Evolutionary conservation across 2,329 filamentous ascomycete species (phyloP).

Genomic region (Didymella lethalis): DNA sequence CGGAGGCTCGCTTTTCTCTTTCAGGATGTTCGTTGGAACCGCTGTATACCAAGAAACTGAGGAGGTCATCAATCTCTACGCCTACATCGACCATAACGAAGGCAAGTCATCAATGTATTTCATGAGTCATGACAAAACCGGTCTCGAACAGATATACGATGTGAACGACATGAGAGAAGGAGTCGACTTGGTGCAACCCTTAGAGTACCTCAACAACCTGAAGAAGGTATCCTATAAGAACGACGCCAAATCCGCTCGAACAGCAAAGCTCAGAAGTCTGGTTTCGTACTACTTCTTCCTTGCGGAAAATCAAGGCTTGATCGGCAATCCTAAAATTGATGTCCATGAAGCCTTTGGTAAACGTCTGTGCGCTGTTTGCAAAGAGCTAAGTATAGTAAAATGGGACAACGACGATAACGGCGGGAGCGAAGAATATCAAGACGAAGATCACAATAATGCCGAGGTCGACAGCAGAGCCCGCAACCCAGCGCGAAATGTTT

Average conservation of each 20-base stretch:
- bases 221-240: background rate
- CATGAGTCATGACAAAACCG: background rate
- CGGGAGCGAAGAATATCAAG: background rate
- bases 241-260: background rate
- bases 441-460: background rate
- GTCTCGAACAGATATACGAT: background rate
- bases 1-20: conserved; percentile 7
- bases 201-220: conserved; percentile 11
- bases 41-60: background rate
- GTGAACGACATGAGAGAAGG: background rate
- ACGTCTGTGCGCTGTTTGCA: conserved; percentile 8
- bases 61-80: background rate
- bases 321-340: background rate
- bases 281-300: conserved; percentile 25
- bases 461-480: background rate
- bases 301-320: conserved; percentile 22
- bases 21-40: conserved; percentile 2
- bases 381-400: background rate
- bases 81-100: conserved; percentile 6
- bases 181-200: conserved; percentile 2
- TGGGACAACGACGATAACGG: background rate
- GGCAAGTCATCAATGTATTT: conserved; percentile 1
- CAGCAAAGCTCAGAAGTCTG: conserved; percentile 17
- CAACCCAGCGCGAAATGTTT: background rate
- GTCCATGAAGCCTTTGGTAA: conserved; percentile 7